Conservation (phyloP, 176 grass and related monocot genomes). For the Bonia amplexicaulis region DNA sequence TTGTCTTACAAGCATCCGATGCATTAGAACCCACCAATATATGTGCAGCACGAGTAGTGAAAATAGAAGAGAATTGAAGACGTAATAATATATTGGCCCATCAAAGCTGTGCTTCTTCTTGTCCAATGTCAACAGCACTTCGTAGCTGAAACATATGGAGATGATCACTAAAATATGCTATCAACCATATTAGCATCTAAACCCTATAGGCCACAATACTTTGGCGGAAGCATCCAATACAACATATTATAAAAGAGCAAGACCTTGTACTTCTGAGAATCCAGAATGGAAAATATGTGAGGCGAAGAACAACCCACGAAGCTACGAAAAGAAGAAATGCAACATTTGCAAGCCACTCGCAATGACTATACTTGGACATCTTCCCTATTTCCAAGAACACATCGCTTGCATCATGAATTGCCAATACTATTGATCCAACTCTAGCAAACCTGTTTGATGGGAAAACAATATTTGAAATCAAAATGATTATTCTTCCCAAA, state of each 20-base stretch:
- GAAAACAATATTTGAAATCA: slow-evolving; percentile 6
- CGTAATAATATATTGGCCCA: slow-evolving; percentile 75
- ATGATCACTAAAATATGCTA: not conserved
- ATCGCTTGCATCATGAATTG: slow-evolving; percentile 71
- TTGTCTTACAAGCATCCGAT: slow-evolving; percentile 69
- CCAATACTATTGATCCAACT: slow-evolving; percentile 61
- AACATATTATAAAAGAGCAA: not conserved
- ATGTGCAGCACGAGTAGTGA: slow-evolving; percentile 65
- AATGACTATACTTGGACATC: slow-evolving; percentile 63
- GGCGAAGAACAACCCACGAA: slow-evolving; percentile 60
- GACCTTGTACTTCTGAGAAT: slow-evolving; percentile 75
- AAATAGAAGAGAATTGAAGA: slow-evolving; percentile 67
- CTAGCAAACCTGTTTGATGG: slow-evolving; percentile 55
- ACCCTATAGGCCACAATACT: not conserved
- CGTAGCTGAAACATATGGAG: slow-evolving; percentile 47
- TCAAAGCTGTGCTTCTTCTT: slow-evolving; percentile 75
- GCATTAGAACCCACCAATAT: slow-evolving; percentile 78
- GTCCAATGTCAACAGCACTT: slow-evolving; percentile 58
- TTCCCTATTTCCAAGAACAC: slow-evolving; percentile 66
- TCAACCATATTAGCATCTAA: not conserved
- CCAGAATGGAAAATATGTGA: slow-evolving; percentile 71
- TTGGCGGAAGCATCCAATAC: not conserved
- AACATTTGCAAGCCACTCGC: slow-evolving; percentile 47
- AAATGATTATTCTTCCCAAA: not conserved
- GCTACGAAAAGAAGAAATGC: slow-evolving; percentile 58